A percentile compares a stretch with the other conserved stretches of the same genome.
Conservation (phyloP, 352 stramenopile species). For the Pythium chondricola region DNA sequence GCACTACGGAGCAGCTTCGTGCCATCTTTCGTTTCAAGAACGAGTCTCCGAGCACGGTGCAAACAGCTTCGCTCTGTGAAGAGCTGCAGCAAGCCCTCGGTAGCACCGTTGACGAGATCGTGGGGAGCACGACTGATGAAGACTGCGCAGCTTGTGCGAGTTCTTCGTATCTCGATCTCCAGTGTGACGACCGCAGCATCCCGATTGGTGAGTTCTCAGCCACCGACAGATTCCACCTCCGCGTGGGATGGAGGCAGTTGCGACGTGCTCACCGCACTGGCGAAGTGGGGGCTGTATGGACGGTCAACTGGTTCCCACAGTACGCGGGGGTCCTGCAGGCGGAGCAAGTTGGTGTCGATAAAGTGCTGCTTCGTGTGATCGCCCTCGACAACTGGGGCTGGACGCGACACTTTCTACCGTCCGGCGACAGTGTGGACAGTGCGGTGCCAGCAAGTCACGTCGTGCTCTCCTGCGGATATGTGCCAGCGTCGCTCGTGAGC, state of each 20-base stretch:
- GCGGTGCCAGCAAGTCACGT: conserved; percentile 1
- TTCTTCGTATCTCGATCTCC: conserved; percentile 1
- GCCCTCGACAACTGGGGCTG: conserved; percentile 32
- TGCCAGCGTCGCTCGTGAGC: not conserved
- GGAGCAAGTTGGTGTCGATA: conserved; percentile 14
- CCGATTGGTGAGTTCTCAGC: conserved; percentile 6
- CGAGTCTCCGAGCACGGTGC: conserved; percentile 23
- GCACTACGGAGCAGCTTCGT: too few species aligned
- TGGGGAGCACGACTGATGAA: not conserved
- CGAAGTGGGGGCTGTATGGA: conserved; percentile 8
- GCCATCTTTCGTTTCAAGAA: conserved; percentile 38
- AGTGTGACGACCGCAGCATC: not conserved
- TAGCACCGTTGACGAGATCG: not conserved
- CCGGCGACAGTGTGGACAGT: conserved; percentile 3
- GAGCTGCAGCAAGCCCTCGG: not conserved
- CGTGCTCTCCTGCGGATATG: conserved; percentile 23
- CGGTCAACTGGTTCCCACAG: conserved; percentile 29
- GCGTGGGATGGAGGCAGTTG: not conserved
- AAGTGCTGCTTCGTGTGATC: conserved; percentile 1
- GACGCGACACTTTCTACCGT: conserved; percentile 28
- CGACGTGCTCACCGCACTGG: not conserved
- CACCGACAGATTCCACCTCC: not conserved
- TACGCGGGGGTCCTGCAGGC: conserved; percentile 40
- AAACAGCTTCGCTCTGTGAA: conserved; percentile 20
- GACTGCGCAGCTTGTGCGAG: not conserved